A percentile compares a stretch with the other conserved stretches of the same genome.
phyloP scores from a whole-genome alignment of 495 filamentous ascomycete species.

The Daldinia loculata region DNA sequence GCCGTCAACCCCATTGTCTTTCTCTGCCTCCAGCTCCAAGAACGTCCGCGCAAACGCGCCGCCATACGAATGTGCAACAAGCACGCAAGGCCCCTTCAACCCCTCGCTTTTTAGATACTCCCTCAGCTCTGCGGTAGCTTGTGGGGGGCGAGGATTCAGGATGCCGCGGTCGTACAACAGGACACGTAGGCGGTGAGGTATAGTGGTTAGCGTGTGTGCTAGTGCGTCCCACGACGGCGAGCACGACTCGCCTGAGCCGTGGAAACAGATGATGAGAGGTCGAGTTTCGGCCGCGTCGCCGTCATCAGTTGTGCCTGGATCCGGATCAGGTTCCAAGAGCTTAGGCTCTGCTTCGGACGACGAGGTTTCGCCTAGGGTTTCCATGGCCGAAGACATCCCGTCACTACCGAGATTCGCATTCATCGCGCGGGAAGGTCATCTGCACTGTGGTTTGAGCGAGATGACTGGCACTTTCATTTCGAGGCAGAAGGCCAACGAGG shows the following conservation, averaged over 20 bases:
- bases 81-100: conserved; percentile 51
- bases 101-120: conserved; percentile 36
- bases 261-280: conserved; percentile 55
- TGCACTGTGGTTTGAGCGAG: not conserved
- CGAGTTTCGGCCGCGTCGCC: not conserved
- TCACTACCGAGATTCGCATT: conserved; percentile 8
- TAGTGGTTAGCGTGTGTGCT: conserved; percentile 40
- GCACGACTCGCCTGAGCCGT: conserved; percentile 56
- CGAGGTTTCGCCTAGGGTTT: not conserved
- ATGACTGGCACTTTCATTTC: not conserved
- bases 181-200: conserved; percentile 41
- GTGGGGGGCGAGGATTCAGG: conserved; percentile 27
- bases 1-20: not conserved
- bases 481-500: not conserved
- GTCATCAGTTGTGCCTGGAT: not conserved
- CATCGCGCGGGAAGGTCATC: not conserved
- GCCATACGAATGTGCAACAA: conserved; percentile 63
- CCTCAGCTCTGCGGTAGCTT: conserved; percentile 27
- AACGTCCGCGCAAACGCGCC: conserved; percentile 60
- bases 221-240: conserved; percentile 55
- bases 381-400: conserved; percentile 1
- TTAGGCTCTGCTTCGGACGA: not conserved
- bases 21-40: conserved; percentile 28
- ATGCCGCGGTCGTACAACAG: conserved; percentile 54
- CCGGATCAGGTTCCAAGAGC: conserved; percentile 19